A percentile compares a stretch with the other conserved stretches of the same genome.
These are phyloP conservation scores for Acrocalymma vagum DNA, from an alignment of 2,329 filamentous ascomycete species.

Conservation along the genomic window DNA sequence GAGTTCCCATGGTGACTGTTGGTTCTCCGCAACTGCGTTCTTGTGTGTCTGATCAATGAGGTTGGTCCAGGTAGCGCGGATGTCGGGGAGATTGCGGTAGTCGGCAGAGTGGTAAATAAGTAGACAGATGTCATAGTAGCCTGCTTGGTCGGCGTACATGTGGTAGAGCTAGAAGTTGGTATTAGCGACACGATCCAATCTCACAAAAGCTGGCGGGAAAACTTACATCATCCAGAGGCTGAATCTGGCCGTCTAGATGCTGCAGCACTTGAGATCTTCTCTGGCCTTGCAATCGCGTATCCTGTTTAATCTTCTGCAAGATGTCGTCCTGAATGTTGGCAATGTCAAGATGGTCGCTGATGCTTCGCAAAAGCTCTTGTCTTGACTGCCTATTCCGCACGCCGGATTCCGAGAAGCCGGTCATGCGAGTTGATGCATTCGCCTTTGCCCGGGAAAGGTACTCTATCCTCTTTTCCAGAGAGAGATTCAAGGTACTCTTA, in stretches of 20 bases:
- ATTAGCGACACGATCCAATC: conserved; percentile 29
- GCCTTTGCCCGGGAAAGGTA: conserved; percentile 91
- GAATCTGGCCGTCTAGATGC: conserved; percentile 79
- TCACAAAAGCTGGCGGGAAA: not conserved
- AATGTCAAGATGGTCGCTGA: conserved; percentile 87
- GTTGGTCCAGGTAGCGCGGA: conserved; percentile 83
- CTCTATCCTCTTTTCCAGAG: conserved; percentile 85
- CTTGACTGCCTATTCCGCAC: conserved; percentile 72
- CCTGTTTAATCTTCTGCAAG: conserved; percentile 77
- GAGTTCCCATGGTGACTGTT: conserved; percentile 72
- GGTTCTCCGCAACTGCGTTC: conserved; percentile 56
- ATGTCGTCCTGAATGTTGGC: conserved; percentile 96
- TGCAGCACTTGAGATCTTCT: conserved; percentile 70
- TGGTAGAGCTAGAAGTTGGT: conserved; percentile 77
- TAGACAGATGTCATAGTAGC: conserved; percentile 92
- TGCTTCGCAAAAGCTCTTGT: conserved; percentile 84
- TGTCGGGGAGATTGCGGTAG: conserved; percentile 86
- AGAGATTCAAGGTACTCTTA: conserved; percentile 79
- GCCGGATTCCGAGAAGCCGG: conserved; percentile 68
- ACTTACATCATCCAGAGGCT: conserved; percentile 78
- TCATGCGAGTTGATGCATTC: conserved; percentile 85
- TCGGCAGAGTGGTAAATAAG: conserved; percentile 92
- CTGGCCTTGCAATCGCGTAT: conserved; percentile 72
- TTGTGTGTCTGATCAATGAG: conserved; percentile 73
- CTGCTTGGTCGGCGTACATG: conserved; percentile 85